Evolutionary conservation across 2,329 filamentous ascomycete species (phyloP), one percentile per base, ranked within the genome.

Genomic region (Penicillium paneum): DNA sequence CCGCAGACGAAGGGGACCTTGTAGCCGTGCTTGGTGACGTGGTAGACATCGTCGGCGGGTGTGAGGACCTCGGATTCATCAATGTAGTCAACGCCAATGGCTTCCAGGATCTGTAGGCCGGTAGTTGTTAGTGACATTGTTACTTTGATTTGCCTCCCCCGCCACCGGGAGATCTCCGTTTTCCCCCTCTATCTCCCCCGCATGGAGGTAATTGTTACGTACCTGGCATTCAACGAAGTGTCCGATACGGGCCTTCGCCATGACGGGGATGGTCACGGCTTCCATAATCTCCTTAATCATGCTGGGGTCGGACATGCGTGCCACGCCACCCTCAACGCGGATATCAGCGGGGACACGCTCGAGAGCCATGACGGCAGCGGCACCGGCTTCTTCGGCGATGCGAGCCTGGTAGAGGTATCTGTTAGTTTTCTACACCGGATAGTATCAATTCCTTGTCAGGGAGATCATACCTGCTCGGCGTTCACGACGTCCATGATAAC

Each of bases 401-500:
- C 90, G 90, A 59, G 94, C 92, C 81, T 96, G n/a, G 31, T 38
- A 17, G 46, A 44, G 34, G 29, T 19, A 17, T 11, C 3, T 38
- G 43, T 53, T 26, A 40, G 35, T 13, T 13, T 1, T n/a, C 26
- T 29, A n/a, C 39, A 8, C 31, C 29, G 7, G 11, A 12, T 29
- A 21, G 24, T 17, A 29, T 46, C 13, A 36, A 29, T 40, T n/a
- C 19, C 29, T 13, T 12, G 17, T 5, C 2, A 13, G 10, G 13
- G 34, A 17, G 24, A 36, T 43, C 66, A 53, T 72, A 85, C 85
- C 79, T 90, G 92, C 71, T 90, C 89, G 26, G 91, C 90, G 74
- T 93, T 90, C 60, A 95, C 91, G 55, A 97, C 94, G 76, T 99
- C 94, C 94, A 99, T 99, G 77, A 99, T 99, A 63, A 99, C 94